A percentile compares a stretch with the other conserved stretches of the same genome.
phyloP scores from a whole-genome alignment of 2,329 filamentous ascomycete species.

The Escovopsis weberi region DNA sequence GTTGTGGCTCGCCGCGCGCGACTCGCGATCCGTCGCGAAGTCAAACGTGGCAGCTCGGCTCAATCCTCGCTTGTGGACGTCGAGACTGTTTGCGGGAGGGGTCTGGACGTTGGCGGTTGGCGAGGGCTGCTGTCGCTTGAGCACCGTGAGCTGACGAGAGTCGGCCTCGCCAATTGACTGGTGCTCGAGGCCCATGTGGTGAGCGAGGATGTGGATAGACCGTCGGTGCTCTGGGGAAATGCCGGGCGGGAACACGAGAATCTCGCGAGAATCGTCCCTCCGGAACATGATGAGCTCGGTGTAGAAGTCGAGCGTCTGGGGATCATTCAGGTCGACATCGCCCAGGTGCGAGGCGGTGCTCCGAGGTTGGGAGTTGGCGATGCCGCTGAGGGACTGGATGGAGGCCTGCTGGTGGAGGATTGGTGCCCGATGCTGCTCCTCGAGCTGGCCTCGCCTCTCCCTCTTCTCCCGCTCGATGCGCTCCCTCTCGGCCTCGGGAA shows the following conservation, averaged over 20 bases:
- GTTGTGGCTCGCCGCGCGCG: slow-evolving; percentile 47
- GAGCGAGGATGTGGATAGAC: slow-evolving; percentile 84
- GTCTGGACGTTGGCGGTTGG: slow-evolving; percentile 41
- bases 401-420: slow-evolving; percentile 76
- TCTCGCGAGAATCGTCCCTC: slow-evolving; percentile 61
- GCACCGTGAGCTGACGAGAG: slow-evolving; percentile 79
- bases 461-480: slow-evolving; percentile 95
- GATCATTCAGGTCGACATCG: slow-evolving; percentile 86
- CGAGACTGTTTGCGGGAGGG: slow-evolving; percentile 48
- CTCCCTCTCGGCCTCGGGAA: slow-evolving; percentile 85
- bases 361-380: slow-evolving; percentile 46
- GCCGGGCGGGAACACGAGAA: slow-evolving; percentile 68
- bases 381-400: slow-evolving; percentile 61
- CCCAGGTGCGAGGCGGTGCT: slow-evolving; percentile 28
- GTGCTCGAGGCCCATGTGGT: slow-evolving; percentile 87
- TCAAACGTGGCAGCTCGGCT: slow-evolving; percentile 96
- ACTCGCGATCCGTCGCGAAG: slow-evolving; percentile 70
- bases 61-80: slow-evolving; percentile 68
- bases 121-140: slow-evolving; percentile 46
- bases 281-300: slow-evolving; percentile 84
- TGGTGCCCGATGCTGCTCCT: slow-evolving; percentile 80
- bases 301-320: slow-evolving; percentile 74
- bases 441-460: slow-evolving; percentile 85
- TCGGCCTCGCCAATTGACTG: slow-evolving; percentile 80
- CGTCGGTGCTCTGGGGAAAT: slow-evolving; percentile 74